These are phyloP conservation scores for Daldinia childiae DNA, from an alignment of 495 filamentous ascomycete genomes.

Conservation along the genomic window DNA sequence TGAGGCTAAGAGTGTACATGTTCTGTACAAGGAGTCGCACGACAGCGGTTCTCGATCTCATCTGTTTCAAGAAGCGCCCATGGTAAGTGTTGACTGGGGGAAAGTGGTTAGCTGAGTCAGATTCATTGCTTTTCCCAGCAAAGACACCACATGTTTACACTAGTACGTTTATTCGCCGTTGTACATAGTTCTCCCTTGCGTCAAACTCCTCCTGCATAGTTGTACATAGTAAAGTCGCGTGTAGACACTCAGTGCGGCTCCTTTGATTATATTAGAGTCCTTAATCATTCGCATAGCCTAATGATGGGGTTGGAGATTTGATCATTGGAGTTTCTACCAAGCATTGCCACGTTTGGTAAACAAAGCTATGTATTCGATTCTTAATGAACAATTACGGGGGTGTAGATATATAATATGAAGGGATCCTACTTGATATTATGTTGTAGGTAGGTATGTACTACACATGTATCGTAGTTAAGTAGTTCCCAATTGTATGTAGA, in stretches of 20 bases:
- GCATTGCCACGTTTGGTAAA: constrained; percentile 14
- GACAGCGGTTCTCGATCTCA: constrained; percentile 4
- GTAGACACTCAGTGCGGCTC: background rate
- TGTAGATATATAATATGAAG: background rate
- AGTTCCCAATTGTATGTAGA: no score
- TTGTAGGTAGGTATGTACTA: background rate
- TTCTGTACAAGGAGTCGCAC: background rate
- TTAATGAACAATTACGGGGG: background rate
- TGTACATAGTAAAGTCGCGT: constrained; percentile 8
- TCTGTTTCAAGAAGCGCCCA: constrained; percentile 11
- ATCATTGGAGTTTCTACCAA: constrained; percentile 7
- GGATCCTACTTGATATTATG: background rate
- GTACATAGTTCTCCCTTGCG: background rate
- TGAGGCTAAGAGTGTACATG: background rate
- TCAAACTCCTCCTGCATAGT: background rate
- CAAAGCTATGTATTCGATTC: background rate
- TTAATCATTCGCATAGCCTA: constrained; percentile 26
- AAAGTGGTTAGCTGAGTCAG: constrained; percentile 2
- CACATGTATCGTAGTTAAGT: background rate
- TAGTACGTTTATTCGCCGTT: constrained; percentile 1
- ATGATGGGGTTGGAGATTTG: background rate
- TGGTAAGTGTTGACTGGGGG: background rate
- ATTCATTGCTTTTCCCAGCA: background rate
- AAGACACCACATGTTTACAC: background rate
- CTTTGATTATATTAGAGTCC: constrained; percentile 14